Conservation (phyloP, 2,329 filamentous ascomycete species). For the Grosmannia penicillata region DNA sequence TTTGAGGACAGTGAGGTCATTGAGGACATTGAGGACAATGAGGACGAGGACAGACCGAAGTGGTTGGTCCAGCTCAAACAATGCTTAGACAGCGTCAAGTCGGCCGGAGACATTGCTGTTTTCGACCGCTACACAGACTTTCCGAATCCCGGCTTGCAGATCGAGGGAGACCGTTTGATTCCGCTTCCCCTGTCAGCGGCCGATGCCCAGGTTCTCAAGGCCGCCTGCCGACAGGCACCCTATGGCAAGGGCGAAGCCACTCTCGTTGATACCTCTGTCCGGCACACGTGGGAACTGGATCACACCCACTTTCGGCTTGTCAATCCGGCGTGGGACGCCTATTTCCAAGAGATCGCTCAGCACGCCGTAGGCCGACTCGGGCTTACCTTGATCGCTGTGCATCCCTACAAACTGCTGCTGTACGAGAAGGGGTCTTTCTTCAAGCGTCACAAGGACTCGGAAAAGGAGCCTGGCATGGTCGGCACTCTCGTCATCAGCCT, state of each 20-base stretch:
- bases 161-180: neutral
- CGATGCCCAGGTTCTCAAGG: neutral
- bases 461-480: conserved; percentile 30
- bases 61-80: neutral
- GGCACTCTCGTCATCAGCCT: conserved; percentile 30
- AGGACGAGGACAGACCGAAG: too few species aligned
- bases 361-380: conserved; percentile 16
- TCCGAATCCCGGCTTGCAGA: conserved; percentile 1
- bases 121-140: neutral
- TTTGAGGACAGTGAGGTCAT: too few species aligned
- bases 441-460: conserved; percentile 27
- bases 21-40: too few species aligned
- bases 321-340: conserved; percentile 21
- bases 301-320: conserved; percentile 19
- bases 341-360: conserved; percentile 12
- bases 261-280: conserved; percentile 20
- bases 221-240: conserved; percentile 13
- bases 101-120: neutral
- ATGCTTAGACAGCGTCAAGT: neutral
- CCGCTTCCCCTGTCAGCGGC: neutral
- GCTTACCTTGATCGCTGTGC: conserved; percentile 13
- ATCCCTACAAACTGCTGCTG: conserved; percentile 26
- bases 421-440: conserved; percentile 32
- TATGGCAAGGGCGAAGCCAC: conserved; percentile 22
- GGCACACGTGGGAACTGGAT: conserved; percentile 24